phyloP scores from a whole-genome alignment of 2,329 filamentous ascomycete species.

The Rutstroemia sp. region DNA sequence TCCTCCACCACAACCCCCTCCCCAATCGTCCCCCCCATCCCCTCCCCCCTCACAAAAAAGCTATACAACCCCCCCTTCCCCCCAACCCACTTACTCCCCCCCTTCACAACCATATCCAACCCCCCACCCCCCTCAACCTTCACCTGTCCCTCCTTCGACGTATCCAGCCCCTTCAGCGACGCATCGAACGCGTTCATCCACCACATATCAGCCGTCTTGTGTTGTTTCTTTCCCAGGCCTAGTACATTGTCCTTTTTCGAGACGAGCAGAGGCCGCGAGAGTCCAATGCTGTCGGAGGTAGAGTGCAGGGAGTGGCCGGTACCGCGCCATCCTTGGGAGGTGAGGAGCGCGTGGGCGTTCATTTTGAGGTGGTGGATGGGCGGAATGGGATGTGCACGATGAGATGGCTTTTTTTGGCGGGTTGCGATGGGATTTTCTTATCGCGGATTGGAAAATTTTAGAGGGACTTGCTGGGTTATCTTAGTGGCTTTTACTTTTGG shows the following conservation, averaged over 20 bases:
- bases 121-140: slow-evolving; percentile 48
- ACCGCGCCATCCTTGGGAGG: slow-evolving; percentile 83
- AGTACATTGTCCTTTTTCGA: slow-evolving; percentile 74
- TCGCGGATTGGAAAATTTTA: slow-evolving; percentile 6
- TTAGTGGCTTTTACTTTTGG: neutral
- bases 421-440: slow-evolving; percentile 4
- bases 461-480: slow-evolving; percentile 3
- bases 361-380: slow-evolving; percentile 39
- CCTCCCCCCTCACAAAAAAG: slow-evolving; percentile 76
- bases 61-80: slow-evolving; percentile 57
- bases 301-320: slow-evolving; percentile 81
- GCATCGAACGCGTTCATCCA: slow-evolving; percentile 95
- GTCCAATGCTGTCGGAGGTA: slow-evolving; percentile 62
- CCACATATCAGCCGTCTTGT: slow-evolving; percentile 72
- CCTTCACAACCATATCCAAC: slow-evolving; percentile 48
- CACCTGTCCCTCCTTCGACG: slow-evolving; percentile 46
- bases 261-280: slow-evolving; percentile 76
- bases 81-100: slow-evolving; percentile 50
- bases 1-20: slow-evolving; percentile 9
- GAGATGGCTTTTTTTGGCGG: neutral
- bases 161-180: slow-evolving; percentile 73
- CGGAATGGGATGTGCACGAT: neutral
- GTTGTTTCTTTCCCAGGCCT: slow-evolving; percentile 72
- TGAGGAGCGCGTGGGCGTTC: slow-evolving; percentile 78
- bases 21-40: slow-evolving; percentile 62